Base-by-base conservation (phyloP, 257 asterid species). In the Craterostigma plantagineum region DNA sequence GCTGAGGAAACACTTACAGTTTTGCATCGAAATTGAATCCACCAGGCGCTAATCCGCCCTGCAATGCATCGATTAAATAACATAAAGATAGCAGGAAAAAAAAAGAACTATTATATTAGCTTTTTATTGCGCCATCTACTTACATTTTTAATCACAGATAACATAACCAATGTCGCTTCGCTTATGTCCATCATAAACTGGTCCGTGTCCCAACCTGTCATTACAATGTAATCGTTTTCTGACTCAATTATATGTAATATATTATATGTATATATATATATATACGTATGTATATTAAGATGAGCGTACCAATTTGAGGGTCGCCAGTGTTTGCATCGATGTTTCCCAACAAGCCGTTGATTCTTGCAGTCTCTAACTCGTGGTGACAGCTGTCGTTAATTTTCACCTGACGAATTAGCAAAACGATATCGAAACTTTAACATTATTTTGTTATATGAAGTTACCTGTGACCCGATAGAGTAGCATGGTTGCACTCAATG, bases 11-110 rank as follows among this genome's bases (percentile, higher is more conserved):
- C 49, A 63, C 85, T 42, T 53, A 87, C 94, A 90, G 52, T 63
- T 90, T 90, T 8, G 99, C 99, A 53, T 90, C 99, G 54, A 90
- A 90, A 47, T 90, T 90, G 76, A 90, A 83, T 12, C 99, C 99
- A 61, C 99, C 99, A 0, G 99, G 96, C 1, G 96, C 92, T 52
- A 90, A 39, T 43, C 99, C 99, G 49, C 94, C 92, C 97, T 87
- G 73, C 14, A 43, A 52, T 16, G 38, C 48, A 42, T 18, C 43
- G 30, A 35, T 8, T 46, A 42, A 53, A 27, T 15, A 47, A 54
- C 6, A 46, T 50, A 46, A 43, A 35, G 3, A 9, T 23, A 23
- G 30, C 30, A 6, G 30, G 30, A 23, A 23, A 23, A 23, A 23
- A 23, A 23, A 23, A 23, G 30, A 23, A 2, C 6, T 2, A 23